A percentile compares a stretch with the other conserved stretches of the same genome.
Evolutionary conservation across 805 yeast species (phyloP).

Genomic region (Wickerhamomyces mucosus): DNA sequence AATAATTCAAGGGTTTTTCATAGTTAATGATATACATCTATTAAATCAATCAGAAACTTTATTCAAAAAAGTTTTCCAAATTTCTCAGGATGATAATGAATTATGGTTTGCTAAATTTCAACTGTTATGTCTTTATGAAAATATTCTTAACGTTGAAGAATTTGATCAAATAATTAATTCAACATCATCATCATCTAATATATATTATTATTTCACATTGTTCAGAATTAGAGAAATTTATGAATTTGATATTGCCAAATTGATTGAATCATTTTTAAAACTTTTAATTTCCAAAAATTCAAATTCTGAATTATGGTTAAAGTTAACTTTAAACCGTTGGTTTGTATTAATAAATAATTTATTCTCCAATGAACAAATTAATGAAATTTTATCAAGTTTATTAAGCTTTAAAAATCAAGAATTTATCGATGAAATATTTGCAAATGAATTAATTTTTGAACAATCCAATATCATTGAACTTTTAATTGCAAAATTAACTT

Average conservation of each 20-base stretch:
- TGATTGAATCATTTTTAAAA: constrained; percentile 18
- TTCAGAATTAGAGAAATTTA: constrained; percentile 44
- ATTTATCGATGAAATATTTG: constrained; percentile 19
- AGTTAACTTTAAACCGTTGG: constrained; percentile 42
- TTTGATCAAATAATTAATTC: constrained; percentile 4
- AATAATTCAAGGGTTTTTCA: constrained; percentile 33
- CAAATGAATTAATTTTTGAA: constrained; percentile 36
- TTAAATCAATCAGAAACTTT: constrained; percentile 14
- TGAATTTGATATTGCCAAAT: constrained; percentile 16
- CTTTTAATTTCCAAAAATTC: constrained; percentile 11
- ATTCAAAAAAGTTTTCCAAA: constrained; percentile 19
- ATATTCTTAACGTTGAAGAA: constrained; percentile 21
- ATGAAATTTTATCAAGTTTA: constrained; percentile 17
- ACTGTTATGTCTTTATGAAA: constrained; percentile 38
- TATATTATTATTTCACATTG: constrained; percentile 23
- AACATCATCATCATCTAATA: constrained; percentile 2
- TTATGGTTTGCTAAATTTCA: constrained; percentile 40
- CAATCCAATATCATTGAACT: constrained; percentile 29
- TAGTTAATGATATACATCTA: constrained; percentile 21
- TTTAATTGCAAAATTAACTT: constrained; percentile 14
- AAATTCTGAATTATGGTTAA: constrained; percentile 7
- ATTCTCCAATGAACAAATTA: constrained; percentile 23
- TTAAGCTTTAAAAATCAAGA: constrained; percentile 18
- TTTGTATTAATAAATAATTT: constrained; percentile 32
- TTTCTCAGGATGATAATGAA: constrained; percentile 9